A percentile compares a stretch with the other conserved stretches of the same genome.
Conservation (phyloP, 495 filamentous ascomycete species). For the Aspergillus ellipticus region DNA sequence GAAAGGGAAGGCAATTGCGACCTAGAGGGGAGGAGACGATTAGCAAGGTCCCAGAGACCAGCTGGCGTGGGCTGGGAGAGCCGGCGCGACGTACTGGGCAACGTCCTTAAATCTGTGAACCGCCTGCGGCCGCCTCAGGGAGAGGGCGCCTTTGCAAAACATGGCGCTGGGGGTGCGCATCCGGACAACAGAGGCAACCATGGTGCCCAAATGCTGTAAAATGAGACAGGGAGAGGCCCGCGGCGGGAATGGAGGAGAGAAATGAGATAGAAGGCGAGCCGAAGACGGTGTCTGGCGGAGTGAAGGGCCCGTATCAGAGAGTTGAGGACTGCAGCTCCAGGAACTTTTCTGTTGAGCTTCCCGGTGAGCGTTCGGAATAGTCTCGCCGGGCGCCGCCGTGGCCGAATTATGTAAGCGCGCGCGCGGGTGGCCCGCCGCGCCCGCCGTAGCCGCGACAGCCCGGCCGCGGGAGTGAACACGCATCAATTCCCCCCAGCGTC, state of each 20-base stretch:
- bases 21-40: conserved; percentile 27
- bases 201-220: conserved; percentile 33
- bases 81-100: conserved; percentile 31
- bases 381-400: conserved; percentile 24
- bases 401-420: conserved; percentile 22
- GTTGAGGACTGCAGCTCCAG: conserved; percentile 22
- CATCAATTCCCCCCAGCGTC: conserved; percentile 15
- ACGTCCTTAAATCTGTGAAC: conserved; percentile 43
- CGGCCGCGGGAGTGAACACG: conserved; percentile 25
- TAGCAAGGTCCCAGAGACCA: not conserved
- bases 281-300: conserved; percentile 28
- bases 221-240: conserved; percentile 28
- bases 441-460: conserved; percentile 12
- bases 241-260: conserved; percentile 19
- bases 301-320: conserved; percentile 23
- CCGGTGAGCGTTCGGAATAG: conserved; percentile 34
- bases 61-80: not conserved
- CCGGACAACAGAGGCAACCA: conserved; percentile 46
- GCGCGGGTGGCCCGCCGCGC: conserved; percentile 9
- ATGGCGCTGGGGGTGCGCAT: conserved; percentile 48
- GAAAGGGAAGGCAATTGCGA: conserved; percentile 52
- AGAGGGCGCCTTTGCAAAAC: conserved; percentile 40
- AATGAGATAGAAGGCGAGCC: conserved; percentile 26
- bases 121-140: conserved; percentile 43
- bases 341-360: conserved; percentile 49